Evolutionary conservation across 768 basidiomycete species (phyloP).

Genomic region (Galerina sulciceps): DNA sequence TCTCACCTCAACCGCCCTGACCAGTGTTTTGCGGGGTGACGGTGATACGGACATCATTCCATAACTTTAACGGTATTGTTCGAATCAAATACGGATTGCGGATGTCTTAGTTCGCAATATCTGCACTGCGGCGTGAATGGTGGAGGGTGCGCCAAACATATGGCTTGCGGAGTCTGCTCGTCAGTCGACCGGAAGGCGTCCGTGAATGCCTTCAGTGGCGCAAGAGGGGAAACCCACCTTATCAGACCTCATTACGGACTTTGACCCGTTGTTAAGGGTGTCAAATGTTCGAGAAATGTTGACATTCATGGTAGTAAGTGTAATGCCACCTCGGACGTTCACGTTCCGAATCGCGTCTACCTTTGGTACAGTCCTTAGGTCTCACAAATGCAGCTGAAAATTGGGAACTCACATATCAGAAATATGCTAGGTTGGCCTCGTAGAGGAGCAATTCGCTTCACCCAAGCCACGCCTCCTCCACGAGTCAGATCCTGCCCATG

Average conservation of each 20-base stretch:
- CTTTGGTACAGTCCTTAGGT: too few species aligned
- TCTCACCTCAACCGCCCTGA: slow-evolving; percentile 12
- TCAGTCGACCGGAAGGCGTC: background rate
- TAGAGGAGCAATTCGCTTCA: background rate
- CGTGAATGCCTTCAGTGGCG: background rate
- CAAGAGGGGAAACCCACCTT: background rate
- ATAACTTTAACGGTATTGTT: background rate
- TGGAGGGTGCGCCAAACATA: background rate
- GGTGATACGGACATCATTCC: slow-evolving; percentile 15
- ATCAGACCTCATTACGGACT: background rate
- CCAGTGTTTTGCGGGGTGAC: slow-evolving; percentile 10
- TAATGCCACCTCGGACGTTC: background rate
- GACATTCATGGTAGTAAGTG: slow-evolving; percentile 1
- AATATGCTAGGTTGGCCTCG: too few species aligned
- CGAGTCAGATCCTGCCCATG: background rate
- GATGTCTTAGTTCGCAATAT: background rate
- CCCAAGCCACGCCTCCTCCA: slow-evolving; percentile 4
- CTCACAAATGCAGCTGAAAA: too few species aligned
- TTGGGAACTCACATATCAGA: too few species aligned
- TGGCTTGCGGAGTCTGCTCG: background rate
- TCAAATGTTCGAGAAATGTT: background rate
- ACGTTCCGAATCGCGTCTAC: background rate
- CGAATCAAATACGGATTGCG: background rate
- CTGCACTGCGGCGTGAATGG: background rate
- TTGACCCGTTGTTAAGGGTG: slow-evolving; percentile 11